A percentile compares a stretch with the other conserved stretches of the same genome.
These are phyloP conservation scores for Massariosphaeria phaeospora DNA, from an alignment of 495 filamentous ascomycete genomes.

Conservation along the genomic window DNA sequence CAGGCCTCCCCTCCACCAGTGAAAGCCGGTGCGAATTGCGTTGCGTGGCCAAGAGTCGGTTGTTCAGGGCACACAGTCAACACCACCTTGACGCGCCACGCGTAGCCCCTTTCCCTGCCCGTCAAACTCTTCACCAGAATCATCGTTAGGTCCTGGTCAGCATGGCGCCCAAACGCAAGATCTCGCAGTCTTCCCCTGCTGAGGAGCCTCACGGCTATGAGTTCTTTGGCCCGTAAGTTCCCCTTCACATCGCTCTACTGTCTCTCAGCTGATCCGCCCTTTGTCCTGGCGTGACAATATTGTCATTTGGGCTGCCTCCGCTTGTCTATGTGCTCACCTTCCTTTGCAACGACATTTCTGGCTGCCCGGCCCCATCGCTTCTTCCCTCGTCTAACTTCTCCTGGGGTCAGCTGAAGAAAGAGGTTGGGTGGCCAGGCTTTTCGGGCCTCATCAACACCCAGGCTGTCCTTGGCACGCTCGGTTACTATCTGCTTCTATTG, in stretches of 20 bases:
- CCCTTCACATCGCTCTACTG: conserved; percentile 10
- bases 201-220: conserved; percentile 58
- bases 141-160: not conserved
- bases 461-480: conserved; percentile 58
- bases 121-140: no score
- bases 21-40: no score
- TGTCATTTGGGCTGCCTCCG: conserved; percentile 71
- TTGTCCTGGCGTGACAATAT: conserved; percentile 68
- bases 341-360: conserved; percentile 85
- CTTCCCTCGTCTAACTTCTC: conserved; percentile 68
- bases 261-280: conserved; percentile 27
- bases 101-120: not conserved
- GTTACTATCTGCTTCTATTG: conserved; percentile 75
- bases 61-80: not conserved
- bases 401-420: conserved; percentile 64
- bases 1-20: not conserved
- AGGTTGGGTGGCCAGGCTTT: conserved; percentile 75
- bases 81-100: not conserved
- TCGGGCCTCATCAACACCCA: conserved; percentile 54
- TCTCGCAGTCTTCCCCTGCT: conserved; percentile 6
- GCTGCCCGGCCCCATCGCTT: conserved; percentile 85
- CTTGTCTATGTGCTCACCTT: conserved; percentile 72
- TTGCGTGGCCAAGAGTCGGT: no score
- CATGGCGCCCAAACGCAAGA: conserved; percentile 32
- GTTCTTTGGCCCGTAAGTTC: conserved; percentile 80